A percentile compares a stretch with the other conserved stretches of the same genome.
These are phyloP conservation scores for Xylaria arbuscula DNA, from an alignment of 2,329 filamentous ascomycete genomes.

Conservation along the genomic window DNA sequence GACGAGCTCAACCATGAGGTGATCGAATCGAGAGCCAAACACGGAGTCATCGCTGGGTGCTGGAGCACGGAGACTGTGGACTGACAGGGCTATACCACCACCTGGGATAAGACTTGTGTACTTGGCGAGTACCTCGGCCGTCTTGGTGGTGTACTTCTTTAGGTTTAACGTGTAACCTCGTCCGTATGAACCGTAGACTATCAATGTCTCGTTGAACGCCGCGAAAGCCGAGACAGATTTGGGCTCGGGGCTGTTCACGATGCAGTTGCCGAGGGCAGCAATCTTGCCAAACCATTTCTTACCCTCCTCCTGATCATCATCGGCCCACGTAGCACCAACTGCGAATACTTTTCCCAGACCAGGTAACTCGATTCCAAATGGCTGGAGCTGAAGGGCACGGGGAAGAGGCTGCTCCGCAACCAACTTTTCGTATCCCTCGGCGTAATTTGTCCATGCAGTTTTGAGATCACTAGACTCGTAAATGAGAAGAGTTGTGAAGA, in stretches of 20 bases:
- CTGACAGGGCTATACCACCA: constrained; percentile 45
- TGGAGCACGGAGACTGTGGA: constrained; percentile 49
- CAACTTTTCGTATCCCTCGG: constrained; percentile 35
- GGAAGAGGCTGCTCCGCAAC: constrained; percentile 17
- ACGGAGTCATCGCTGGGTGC: constrained; percentile 43
- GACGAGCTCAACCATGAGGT: constrained; percentile 54
- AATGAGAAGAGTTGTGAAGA: constrained; percentile 41
- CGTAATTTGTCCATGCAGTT: constrained; percentile 26
- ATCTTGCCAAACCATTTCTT: constrained; percentile 38
- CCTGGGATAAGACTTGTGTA: constrained; percentile 42
- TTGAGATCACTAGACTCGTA: constrained; percentile 50
- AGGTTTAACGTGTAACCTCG: constrained; percentile 41
- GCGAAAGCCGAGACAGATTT: constrained; percentile 32
- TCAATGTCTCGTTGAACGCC: constrained; percentile 40
- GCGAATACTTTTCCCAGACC: constrained; percentile 46
- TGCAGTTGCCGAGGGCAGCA: constrained; percentile 30
- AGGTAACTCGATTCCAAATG: constrained; percentile 49
- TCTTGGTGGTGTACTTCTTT: constrained; percentile 43
- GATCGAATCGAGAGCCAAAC: constrained; percentile 48
- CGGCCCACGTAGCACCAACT: constrained; percentile 50
- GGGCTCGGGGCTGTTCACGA: constrained; percentile 36
- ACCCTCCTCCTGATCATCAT: constrained; percentile 45
- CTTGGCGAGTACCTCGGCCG: constrained; percentile 44
- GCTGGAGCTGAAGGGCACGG: constrained; percentile 41
- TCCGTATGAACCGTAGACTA: constrained; percentile 41